These are phyloP conservation scores for Lachnellula suecica DNA, from an alignment of 2,329 filamentous ascomycete species.

Conservation along the genomic window DNA sequence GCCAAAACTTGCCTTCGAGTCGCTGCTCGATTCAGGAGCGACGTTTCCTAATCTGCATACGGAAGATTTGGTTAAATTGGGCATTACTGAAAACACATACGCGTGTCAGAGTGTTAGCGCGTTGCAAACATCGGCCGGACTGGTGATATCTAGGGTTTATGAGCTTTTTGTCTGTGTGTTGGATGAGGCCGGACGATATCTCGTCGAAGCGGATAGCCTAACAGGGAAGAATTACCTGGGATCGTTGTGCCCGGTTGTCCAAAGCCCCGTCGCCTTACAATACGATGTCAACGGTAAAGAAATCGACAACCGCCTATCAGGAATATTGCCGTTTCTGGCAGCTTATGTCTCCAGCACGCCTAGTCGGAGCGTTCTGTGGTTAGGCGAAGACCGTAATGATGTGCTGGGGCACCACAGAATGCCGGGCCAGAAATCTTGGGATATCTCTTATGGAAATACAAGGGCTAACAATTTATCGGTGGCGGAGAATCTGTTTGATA, in stretches of 20 bases:
- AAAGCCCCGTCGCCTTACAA: background rate
- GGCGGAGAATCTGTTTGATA: conserved; percentile 4
- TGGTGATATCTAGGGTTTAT: conserved; percentile 27
- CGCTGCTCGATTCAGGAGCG: conserved; percentile 44
- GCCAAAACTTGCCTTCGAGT: conserved; percentile 33
- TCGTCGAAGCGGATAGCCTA: conserved; percentile 26
- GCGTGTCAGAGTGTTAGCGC: conserved; percentile 35
- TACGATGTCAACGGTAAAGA: background rate
- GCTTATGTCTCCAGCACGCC: conserved; percentile 44
- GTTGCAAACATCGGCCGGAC: conserved; percentile 23
- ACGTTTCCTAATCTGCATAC: conserved; percentile 39
- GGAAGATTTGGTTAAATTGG: conserved; percentile 36
- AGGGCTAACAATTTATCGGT: background rate
- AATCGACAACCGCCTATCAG: conserved; percentile 36
- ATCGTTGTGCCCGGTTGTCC: conserved; percentile 14
- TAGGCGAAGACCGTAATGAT: conserved; percentile 44
- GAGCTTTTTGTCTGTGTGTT: conserved; percentile 37
- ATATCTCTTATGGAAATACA: conserved; percentile 3
- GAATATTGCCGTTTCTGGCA: conserved; percentile 42
- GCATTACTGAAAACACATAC: conserved; percentile 35
- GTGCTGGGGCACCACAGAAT: conserved; percentile 42
- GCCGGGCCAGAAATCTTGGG: conserved; percentile 35
- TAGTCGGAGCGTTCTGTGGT: conserved; percentile 35
- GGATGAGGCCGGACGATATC: conserved; percentile 20
- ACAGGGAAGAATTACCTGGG: conserved; percentile 12